phyloP scores from a whole-genome alignment of 371 early-diverging fungal genomes.

The Zopfochytrium polystomum region DNA sequence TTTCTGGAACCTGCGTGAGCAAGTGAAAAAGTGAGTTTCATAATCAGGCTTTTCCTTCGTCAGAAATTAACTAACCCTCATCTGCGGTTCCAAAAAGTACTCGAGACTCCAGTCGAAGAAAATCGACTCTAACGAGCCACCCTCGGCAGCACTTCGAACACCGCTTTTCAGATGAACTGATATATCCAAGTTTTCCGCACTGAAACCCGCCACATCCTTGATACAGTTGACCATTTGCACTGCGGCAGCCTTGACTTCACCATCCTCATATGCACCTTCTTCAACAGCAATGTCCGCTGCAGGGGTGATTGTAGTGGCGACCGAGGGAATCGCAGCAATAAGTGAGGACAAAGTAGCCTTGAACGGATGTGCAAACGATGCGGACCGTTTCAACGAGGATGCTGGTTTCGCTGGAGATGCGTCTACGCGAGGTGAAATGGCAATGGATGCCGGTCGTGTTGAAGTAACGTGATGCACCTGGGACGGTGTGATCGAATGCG shows the following conservation, averaged over 20 bases:
- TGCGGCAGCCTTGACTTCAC: background rate
- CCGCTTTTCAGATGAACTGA: too few relatives aligned
- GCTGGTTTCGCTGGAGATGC: background rate
- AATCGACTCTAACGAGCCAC: slow-evolving; percentile 41
- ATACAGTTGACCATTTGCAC: too few relatives aligned
- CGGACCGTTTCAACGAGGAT: slow-evolving; percentile 43
- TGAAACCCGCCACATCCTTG: background rate
- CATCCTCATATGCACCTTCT: background rate
- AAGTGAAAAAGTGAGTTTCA: background rate
- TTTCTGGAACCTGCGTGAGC: slow-evolving; percentile 62
- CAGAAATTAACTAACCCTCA: slow-evolving; percentile 51
- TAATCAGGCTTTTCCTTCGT: background rate
- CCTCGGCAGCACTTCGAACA: slow-evolving; percentile 13
- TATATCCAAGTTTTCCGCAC: slow-evolving; percentile 28
- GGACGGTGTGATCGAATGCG: too few relatives aligned
- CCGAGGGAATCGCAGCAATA: slow-evolving; percentile 17
- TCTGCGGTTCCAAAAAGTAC: slow-evolving; percentile 88
- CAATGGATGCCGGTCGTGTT: too few relatives aligned
- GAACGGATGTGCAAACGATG: slow-evolving; percentile 39
- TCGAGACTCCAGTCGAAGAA: slow-evolving; percentile 85
- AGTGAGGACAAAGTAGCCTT: slow-evolving; percentile 23
- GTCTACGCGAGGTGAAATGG: background rate
- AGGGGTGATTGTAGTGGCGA: too few relatives aligned
- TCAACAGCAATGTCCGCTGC: slow-evolving; percentile 3
- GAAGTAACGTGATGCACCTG: background rate